Percentiles rank a stretch among this genome's conserved stretches.
These are phyloP conservation scores for Ambrosiella beaveri DNA, from an alignment of 2,329 filamentous ascomycete species.

Conservation along the genomic window DNA sequence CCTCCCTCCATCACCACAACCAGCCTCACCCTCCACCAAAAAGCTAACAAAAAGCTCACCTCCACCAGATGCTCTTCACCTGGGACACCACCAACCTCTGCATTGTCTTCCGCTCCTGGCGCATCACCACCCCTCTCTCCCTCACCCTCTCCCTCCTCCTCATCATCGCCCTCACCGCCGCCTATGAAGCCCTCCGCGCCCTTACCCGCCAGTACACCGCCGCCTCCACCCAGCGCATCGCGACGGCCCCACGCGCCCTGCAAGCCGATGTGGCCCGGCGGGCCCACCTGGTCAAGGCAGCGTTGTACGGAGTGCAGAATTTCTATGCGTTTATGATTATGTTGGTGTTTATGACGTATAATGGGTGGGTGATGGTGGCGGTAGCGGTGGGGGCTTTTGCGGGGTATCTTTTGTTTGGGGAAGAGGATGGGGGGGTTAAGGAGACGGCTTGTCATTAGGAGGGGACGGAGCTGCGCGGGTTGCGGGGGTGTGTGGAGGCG, in stretches of 20 bases:
- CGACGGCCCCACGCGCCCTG: conserved; percentile 36
- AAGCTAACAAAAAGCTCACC: not conserved
- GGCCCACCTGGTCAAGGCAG: conserved; percentile 62
- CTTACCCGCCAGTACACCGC: conserved; percentile 60
- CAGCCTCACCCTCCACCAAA: not conserved
- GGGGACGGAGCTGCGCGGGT: not conserved
- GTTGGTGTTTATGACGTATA: conserved; percentile 99
- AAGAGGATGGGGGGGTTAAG: conserved; percentile 54
- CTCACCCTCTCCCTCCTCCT: conserved; percentile 69
- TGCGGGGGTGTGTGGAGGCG: not conserved
- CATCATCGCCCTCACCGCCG: conserved; percentile 69
- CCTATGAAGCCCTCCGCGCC: conserved; percentile 79
- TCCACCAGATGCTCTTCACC: conserved; percentile 88
- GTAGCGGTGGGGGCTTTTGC: conserved; percentile 78
- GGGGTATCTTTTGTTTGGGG: conserved; percentile 71
- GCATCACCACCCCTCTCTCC: conserved; percentile 53
- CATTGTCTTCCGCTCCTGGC: conserved; percentile 89
- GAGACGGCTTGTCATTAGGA: conserved; percentile 75
- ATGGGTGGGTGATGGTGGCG: conserved; percentile 90
- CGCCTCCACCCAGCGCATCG: conserved; percentile 29
- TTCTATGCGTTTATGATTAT: conserved; percentile 99
- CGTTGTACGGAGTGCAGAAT: conserved; percentile 79
- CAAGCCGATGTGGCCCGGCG: conserved; percentile 43
- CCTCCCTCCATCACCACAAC: not conserved
- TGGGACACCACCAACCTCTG: conserved; percentile 90